Base-by-base conservation (phyloP, 2,329 filamentous ascomycete genomes). In the Achaetomium macrosporum region DNA sequence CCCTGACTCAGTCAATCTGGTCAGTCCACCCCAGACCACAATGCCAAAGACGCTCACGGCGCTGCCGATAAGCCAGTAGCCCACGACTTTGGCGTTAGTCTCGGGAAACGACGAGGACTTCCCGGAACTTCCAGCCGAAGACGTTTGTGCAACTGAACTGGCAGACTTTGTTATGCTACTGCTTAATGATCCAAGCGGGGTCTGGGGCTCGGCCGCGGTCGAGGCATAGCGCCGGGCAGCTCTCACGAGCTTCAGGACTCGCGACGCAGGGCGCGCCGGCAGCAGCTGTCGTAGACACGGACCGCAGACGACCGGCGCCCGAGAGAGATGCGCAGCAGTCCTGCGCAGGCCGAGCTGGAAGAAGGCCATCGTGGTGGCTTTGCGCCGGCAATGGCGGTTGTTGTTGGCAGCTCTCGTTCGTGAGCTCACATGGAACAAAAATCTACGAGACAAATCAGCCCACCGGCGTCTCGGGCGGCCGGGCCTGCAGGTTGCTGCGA, bases 21-120 rank as follows among this genome's bases (percentile, higher is more conserved):
- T 99, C 62, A 99, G 76, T 6, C 93, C 93, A 53, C 93, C 93
- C 69, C 95, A 95, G 42, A 99, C 82, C 47, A 99, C 91, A 64
- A 99, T 96, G 55, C 93, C 93, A 71, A 97, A 99, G 48, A 97
- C 93, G 68, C 90, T 95, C 41, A 82, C 87, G 1, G 93, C 91
- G 62, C 91, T 96, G 43, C 84, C 92, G 51, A 99, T 74, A 42
- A 99, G 80, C 91, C 91, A 99, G 74, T 92, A 92, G 55, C 85
- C 93, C 42, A 96, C 91, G 10, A 76, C 73, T 70, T 88, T 93
- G 54, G 84, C 82, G 59, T 81, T 90, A 10, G 80, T 81, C 62
- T 87, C 69, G 30, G 79, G 78, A 55, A 78, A 81, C 2, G 69
- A 68, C 19, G 66, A 68, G 59, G 70, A 71, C 16, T 61, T 59